A percentile compares a stretch with the other conserved stretches of the same genome.
These are phyloP conservation scores for Mycena metata DNA, from an alignment of 768 basidiomycete genomes.

Conservation along the genomic window DNA sequence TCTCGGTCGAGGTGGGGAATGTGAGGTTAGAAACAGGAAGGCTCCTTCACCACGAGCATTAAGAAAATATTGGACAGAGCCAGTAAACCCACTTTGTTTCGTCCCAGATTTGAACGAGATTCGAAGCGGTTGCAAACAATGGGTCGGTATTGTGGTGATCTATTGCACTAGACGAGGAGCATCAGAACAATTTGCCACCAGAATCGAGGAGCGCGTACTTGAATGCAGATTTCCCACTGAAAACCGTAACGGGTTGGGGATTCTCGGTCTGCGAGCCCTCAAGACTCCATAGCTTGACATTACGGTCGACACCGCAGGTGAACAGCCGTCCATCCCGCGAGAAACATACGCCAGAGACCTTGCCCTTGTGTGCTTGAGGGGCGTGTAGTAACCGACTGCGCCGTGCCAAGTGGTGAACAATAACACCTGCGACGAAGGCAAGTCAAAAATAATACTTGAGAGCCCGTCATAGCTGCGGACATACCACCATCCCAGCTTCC, in stretches of 20 bases:
- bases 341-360: constrained; percentile 87
- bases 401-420: constrained; percentile 84
- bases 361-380: constrained; percentile 85
- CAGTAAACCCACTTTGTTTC: constrained; percentile 83
- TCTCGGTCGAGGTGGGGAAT: constrained; percentile 90
- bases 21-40: constrained; percentile 89
- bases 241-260: constrained; percentile 78
- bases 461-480: constrained; percentile 45
- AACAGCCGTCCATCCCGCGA: constrained; percentile 72
- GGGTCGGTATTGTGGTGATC: constrained; percentile 92
- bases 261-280: constrained; percentile 40
- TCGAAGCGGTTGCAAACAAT: constrained; percentile 95
- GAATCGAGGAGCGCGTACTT: constrained; percentile 65
- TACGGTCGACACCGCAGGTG: constrained; percentile 87
- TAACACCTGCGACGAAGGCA: constrained; percentile 69
- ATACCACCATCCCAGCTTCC: constrained; percentile 96
- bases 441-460: not conserved
- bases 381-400: constrained; percentile 68
- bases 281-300: constrained; percentile 85
- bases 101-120: constrained; percentile 97
- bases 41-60: constrained; percentile 62
- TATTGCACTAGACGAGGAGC: constrained; percentile 72
- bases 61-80: constrained; percentile 8
- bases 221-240: constrained; percentile 89
- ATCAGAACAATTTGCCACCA: not conserved